Evolutionary conservation across 1,284 basidiomycete species (phyloP), one percentile per base, ranked within the genome.

Genomic region (Gastroboletus turbinatus): DNA sequence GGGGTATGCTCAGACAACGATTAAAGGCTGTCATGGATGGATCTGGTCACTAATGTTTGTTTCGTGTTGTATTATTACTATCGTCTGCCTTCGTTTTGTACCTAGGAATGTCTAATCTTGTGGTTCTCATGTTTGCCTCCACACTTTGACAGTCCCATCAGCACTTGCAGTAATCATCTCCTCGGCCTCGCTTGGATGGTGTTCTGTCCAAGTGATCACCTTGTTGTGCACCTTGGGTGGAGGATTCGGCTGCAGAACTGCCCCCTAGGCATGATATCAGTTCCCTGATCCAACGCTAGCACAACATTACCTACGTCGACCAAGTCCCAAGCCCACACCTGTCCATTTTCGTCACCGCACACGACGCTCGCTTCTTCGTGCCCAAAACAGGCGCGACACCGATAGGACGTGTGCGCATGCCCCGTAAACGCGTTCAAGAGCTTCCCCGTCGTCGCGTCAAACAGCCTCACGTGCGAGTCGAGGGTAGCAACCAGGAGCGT

Each of bases 321-420:
- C 52, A 98, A 76, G 67, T 96, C 94, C 96, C 96, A 99, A 38
- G 84, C 85, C 88, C 92, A 95, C 6, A 99, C 76, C 56, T 75
- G 75, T 0, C 97, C 97, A 5, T 87, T 81, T 70, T 98, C 96
- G 69, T 98, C 97, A 5, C 96, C 96, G 42, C 84, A 87, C 3
- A 98, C 69, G 4, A 98, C 86, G 17, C 75, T 84, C 1, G 88
- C 88, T 71, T 98, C 96, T 1, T 81, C 88, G 60, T 88, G 82
- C 8, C 89, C 88, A 65, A 98, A 93, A 57, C 85, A 87, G n/a
- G 90, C 86, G 21, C 88, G 87, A 65, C 87, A 90, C 19, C 93
- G 83, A 69, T 95, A 95, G 11, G 83, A 80, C 19, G 79, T 75
- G 63, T 93, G 90, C 14, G 72, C 68, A 68, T 96, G 92, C 0